Conservation (phyloP, 495 filamentous ascomycete genomes). For the Lophium mytilinum region DNA sequence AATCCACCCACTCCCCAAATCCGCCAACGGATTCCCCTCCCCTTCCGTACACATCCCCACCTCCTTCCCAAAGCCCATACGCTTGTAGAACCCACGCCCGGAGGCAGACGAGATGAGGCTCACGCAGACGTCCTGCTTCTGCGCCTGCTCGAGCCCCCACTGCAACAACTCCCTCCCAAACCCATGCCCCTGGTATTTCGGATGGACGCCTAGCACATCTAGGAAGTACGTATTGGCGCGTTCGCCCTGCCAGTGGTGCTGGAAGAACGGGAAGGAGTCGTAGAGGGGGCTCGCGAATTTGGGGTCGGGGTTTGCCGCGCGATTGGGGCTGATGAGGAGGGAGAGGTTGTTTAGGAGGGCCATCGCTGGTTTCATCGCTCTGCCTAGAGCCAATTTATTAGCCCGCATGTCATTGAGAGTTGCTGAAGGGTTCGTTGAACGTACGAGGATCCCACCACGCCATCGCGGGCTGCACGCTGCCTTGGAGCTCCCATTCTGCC, state of each 20-base stretch:
- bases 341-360: not conserved
- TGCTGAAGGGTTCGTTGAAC: not conserved
- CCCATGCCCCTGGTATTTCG: conserved; percentile 11
- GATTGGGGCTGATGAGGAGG: conserved; percentile 6
- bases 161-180: conserved; percentile 5
- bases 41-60: conserved; percentile 8
- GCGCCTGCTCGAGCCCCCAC: conserved; percentile 12
- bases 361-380: not conserved
- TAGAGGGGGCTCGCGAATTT: not conserved
- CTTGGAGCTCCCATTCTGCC: conserved; percentile 12
- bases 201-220: conserved; percentile 12
- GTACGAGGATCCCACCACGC: conserved; percentile 9
- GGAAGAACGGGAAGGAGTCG: not conserved
- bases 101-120: conserved; percentile 9
- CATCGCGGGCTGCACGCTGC: not conserved
- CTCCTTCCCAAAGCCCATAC: conserved; percentile 7
- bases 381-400: not conserved
- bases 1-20: not conserved
- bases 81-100: conserved; percentile 8
- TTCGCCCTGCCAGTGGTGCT: conserved; percentile 7
- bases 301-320: conserved; percentile 8
- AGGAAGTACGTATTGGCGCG: conserved; percentile 12
- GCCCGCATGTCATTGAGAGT: not conserved
- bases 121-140: conserved; percentile 8
- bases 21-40: conserved; percentile 10